These are phyloP conservation scores for Pseudozyma pruni DNA, from an alignment of 1,284 basidiomycete species.

Conservation along the genomic window DNA sequence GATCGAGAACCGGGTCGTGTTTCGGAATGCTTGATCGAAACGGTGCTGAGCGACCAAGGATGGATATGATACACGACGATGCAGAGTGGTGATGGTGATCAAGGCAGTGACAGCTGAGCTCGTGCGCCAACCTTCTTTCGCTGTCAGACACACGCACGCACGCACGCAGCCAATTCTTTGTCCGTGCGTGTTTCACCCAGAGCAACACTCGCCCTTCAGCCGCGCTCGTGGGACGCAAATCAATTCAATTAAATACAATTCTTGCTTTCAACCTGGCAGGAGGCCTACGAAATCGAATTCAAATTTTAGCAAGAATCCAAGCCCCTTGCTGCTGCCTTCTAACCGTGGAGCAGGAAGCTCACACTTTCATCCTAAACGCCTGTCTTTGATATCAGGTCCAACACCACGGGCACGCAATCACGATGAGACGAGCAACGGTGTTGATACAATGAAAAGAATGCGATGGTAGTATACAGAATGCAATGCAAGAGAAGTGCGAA, in stretches of 20 bases:
- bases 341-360: neutral
- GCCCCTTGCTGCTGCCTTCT: neutral
- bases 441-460: constrained; percentile 18
- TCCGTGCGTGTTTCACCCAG: constrained; percentile 42
- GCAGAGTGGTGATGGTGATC: constrained; percentile 2
- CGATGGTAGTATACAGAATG: constrained; percentile 33
- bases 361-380: neutral
- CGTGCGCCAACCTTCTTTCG: constrained; percentile 5
- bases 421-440: constrained; percentile 2
- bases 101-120: neutral
- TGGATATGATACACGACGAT: neutral
- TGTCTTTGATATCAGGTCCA: too few species aligned
- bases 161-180: constrained; percentile 20
- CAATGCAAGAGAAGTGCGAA: constrained; percentile 24
- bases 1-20: too few species aligned
- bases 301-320: neutral
- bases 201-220: constrained; percentile 1
- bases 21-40: too few species aligned
- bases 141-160: constrained; percentile 12
- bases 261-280: neutral
- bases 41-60: too few species aligned
- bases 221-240: neutral
- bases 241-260: neutral
- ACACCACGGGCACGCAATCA: neutral
- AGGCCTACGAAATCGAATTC: neutral